Base-by-base conservation (phyloP, 495 filamentous ascomycete genomes). In the Copromyces sp. region DNA sequence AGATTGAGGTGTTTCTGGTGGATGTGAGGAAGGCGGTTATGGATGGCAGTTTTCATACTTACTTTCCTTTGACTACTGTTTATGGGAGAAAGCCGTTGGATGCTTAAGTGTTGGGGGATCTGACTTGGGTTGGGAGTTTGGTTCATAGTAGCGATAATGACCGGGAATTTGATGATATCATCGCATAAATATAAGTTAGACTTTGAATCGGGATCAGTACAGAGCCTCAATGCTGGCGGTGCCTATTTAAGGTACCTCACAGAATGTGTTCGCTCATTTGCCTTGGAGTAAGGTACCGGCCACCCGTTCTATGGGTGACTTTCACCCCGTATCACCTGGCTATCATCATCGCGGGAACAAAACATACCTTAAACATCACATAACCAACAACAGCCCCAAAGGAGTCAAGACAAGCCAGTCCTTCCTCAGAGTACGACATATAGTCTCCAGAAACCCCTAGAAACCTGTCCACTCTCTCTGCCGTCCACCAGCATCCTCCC, bases 1-100 rank as follows among this genome's bases (percentile, higher is more conserved):
- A 83, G 74, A 83, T 83, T 29, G 81, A 83, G 76, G 78, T 81
- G 75, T 80, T 82, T 17, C 73, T 83, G 44, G 75, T 82, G 11
- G 81, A 82, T 17, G 81, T 83, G 39, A 69, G 81, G 2, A 81
- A 79, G 74, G 76, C 78, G 32, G 38, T 81, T 3, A 81, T 80
- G 80, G 73, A 81, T 35, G 37, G 20, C 1, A 75, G 75, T 35
- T 69, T 78, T 35, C 81, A 83, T 69, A 74, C 77, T 9, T 83
- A 81, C 45, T 75, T 81, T 12, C 72, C 72, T 7, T 78, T 78
- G 68, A 75, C 79, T 68, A 76, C 74, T 24, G 77, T 83, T n/a
- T 77, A 78, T 69, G 81, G 72, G 45, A 59, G 75, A 75, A 83
- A 83, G 70, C 81, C 81, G 29, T 20, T 74, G 61, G 12, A 68